Evolutionary conservation across 2,329 filamentous ascomycete species (phyloP).

Genomic region (Hypoxylon sp.): DNA sequence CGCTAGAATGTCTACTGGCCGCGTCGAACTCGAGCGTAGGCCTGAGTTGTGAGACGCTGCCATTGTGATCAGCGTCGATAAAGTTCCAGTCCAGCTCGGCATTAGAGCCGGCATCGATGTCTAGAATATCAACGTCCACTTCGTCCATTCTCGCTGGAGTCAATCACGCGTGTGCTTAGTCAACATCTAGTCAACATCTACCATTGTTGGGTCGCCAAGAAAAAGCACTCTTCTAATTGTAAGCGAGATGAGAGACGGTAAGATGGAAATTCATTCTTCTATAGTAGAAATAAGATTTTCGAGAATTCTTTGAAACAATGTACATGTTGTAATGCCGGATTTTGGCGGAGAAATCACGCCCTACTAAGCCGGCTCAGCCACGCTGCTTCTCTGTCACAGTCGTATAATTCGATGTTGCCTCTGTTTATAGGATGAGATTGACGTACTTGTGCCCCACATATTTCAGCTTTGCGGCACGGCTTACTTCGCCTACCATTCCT

Average conservation of each 20-base stretch:
- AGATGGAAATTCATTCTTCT: conserved; percentile 10
- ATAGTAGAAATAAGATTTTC: conserved; percentile 5
- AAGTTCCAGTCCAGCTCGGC: conserved; percentile 32
- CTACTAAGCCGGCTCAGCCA: conserved; percentile 14
- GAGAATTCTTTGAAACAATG: background rate
- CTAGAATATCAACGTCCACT: conserved; percentile 24
- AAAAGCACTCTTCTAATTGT: conserved; percentile 5
- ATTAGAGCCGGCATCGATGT: conserved; percentile 25
- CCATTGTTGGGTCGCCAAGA: conserved; percentile 13
- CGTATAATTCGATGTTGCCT: conserved; percentile 12
- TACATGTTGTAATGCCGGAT: conserved; percentile 8
- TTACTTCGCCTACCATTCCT: conserved; percentile 14
- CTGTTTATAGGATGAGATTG: conserved; percentile 14
- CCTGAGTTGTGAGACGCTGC: conserved; percentile 7
- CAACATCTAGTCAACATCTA: conserved; percentile 30
- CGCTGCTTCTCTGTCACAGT: conserved; percentile 6
- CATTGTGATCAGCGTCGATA: conserved; percentile 27
- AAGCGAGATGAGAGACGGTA: conserved; percentile 11
- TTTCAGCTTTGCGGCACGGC: conserved; percentile 25
- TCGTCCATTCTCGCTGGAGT: conserved; percentile 42
- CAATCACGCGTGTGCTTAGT: background rate
- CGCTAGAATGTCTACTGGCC: conserved; percentile 22
- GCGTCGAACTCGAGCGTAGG: conserved; percentile 14
- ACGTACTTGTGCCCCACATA: conserved; percentile 26
- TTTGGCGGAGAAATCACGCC: conserved; percentile 14